Evolutionary conservation across 2,329 filamentous ascomycete genomes (phyloP).

Genomic region (Phaeophleospora eucalypticola): DNA sequence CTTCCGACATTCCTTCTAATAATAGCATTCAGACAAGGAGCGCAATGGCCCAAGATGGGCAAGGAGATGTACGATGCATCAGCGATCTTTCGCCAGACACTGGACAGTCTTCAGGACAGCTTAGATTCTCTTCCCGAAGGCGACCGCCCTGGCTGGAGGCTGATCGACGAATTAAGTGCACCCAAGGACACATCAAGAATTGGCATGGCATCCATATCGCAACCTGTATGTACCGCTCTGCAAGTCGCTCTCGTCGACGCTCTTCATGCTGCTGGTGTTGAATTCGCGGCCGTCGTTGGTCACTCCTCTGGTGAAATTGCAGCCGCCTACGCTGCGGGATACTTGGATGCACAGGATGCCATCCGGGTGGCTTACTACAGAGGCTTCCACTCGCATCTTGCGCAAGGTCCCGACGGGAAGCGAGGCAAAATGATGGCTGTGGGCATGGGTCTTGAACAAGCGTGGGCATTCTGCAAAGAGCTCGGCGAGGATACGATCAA

Average conservation of each 20-base stretch:
- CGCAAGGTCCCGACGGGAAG: neutral
- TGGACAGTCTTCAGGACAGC: constrained; percentile 3
- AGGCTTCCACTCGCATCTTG: constrained; percentile 15
- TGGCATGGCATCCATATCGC: constrained; percentile 39
- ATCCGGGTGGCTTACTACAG: constrained; percentile 24
- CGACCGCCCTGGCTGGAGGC: constrained; percentile 25
- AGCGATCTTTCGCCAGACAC: constrained; percentile 2
- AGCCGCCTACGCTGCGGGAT: constrained; percentile 30
- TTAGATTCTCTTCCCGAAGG: constrained; percentile 5
- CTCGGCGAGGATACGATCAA: neutral
- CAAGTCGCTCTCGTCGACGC: constrained; percentile 50
- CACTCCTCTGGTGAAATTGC: constrained; percentile 35
- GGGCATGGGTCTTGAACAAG: constrained; percentile 1
- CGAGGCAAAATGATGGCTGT: constrained; percentile 4
- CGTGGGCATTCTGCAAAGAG: neutral
- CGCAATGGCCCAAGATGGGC: constrained; percentile 17
- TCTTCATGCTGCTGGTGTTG: constrained; percentile 27
- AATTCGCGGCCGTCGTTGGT: constrained; percentile 28
- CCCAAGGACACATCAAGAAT: constrained; percentile 36
- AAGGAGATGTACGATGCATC: constrained; percentile 7
- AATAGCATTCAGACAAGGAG: constrained; percentile 18
- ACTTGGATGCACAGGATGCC: constrained; percentile 19
- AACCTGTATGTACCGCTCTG: constrained; percentile 54
- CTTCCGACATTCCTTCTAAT: no score
- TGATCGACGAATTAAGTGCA: constrained; percentile 40